Evolutionary conservation across 202 grass and related monocot genomes (phyloP).

Genomic region (Sporobolus alterniflorus): DNA sequence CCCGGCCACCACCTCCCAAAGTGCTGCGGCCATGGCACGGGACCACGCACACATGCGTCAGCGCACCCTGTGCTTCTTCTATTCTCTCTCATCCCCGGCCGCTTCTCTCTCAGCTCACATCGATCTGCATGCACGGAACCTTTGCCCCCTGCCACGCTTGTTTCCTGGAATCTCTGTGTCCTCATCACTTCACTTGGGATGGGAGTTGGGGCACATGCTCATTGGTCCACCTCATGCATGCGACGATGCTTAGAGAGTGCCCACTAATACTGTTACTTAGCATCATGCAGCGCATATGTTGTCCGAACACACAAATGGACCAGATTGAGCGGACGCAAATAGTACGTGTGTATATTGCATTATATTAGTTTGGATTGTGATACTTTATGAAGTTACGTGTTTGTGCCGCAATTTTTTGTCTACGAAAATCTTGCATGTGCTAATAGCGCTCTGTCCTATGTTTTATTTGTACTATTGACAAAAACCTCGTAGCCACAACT

Average conservation of each 20-base stretch:
- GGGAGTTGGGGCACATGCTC: conserved; percentile 16
- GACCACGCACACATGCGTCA: conserved; percentile 2
- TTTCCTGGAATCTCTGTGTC: conserved; percentile 40
- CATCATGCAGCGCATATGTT: not conserved
- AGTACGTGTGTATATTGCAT: not conserved
- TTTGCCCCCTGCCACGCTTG: conserved; percentile 33
- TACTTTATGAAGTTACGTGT: too few species aligned
- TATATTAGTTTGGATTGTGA: too few species aligned
- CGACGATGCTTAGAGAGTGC: too few species aligned
- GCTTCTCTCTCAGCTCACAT: not conserved
- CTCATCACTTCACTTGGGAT: not conserved
- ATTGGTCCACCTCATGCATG: conserved; percentile 47
- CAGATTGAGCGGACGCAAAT: too few species aligned
- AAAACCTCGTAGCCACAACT: too few species aligned
- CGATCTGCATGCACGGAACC: conserved; percentile 40
- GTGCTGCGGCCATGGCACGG: conserved; percentile 22
- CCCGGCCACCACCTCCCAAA: conserved; percentile 27
- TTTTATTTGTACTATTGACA: too few species aligned
- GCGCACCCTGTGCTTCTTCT: too few species aligned
- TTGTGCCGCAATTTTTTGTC: too few species aligned
- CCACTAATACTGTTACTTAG: not conserved
- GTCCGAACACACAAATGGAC: too few species aligned
- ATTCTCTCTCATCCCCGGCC: conserved; percentile 3
- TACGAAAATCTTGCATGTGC: too few species aligned
- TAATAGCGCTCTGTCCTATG: too few species aligned